Evolutionary conservation across 2,329 filamentous ascomycete species (phyloP).

Genomic region (Truncatella angustata): DNA sequence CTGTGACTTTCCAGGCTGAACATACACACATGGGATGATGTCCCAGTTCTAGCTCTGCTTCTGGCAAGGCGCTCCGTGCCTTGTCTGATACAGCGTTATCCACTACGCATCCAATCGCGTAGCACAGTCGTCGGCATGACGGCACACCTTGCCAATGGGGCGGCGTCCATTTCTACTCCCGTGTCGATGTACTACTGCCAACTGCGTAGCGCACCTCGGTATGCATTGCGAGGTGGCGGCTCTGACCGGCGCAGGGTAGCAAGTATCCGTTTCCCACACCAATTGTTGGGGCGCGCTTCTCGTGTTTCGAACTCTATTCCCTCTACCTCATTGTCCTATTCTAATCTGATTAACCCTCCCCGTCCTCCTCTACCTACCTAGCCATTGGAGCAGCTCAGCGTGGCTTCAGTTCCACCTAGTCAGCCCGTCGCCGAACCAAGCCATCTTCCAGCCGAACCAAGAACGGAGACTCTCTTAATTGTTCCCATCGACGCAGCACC

Average conservation of each 20-base stretch:
- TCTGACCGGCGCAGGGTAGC: not conserved
- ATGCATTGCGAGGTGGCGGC: not conserved
- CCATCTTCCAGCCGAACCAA: no score
- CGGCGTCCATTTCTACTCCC: no score
- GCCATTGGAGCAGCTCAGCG: no score
- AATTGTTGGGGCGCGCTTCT: not conserved
- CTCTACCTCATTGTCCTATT: not conserved
- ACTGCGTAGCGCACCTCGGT: not conserved
- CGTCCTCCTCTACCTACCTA: no score
- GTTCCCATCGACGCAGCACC: no score
- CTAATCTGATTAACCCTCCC: no score
- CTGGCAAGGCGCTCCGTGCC: not conserved
- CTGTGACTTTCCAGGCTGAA: no score
- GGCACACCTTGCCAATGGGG: not conserved
- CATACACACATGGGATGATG: no score
- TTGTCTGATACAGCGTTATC: not conserved
- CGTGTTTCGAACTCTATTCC: not conserved
- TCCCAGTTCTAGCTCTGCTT: conserved; percentile 1
- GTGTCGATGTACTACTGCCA: no score
- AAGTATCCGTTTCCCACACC: conserved; percentile 1
- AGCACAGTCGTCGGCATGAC: conserved; percentile 3
- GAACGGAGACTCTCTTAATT: no score
- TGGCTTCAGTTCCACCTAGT: no score
- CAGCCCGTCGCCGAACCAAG: no score
- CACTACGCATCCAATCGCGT: not conserved